Base-by-base conservation (phyloP, 1,284 basidiomycete species). In the Blastosporella zonata region DNA sequence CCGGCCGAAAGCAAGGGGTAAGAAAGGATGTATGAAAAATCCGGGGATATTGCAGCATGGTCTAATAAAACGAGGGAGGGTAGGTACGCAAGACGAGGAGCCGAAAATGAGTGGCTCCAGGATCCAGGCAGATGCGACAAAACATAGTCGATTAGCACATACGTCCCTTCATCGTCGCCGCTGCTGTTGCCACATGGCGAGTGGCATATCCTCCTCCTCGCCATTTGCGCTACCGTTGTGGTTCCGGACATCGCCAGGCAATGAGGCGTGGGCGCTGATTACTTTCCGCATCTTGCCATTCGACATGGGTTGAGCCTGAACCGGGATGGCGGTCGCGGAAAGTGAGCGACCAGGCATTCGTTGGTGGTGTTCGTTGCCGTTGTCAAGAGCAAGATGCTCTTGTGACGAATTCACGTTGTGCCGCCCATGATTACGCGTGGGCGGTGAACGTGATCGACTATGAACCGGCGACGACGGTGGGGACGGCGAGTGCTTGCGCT, bases 171-270 rank as follows among this genome's bases (percentile, higher is more conserved):
- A 78, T 58, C 77, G 73, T 61, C 79, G 74, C 60, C 78, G 81
- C 59, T 84, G 84, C 59, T 84, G 84, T 62, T 88, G 85, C 74
- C 81, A 88, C 49, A 87, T 65, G 17, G 87, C 85, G 33, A 90
- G 70, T 22, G 87, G 87, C 31, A 88, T 69, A 61, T 90, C 87
- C 62, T 90, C 87, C 58, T 89, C 87, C 58, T 84, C 83, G 29
- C 73, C 71, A 42, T 59, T 58, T 12, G 25, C 23, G 1, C 28
- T 37, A 9, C 62, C 65, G 46, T 61, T 72, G 40, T 56, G 47
- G 29, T 64, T 59, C 46, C 55, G 62, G 47, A 65, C 62, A 38
- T 75, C 69, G 47, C 66, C 68, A 10, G 73, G 66, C 31, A 69
- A 50, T 7, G 74, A 70, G 8, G 82, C 85, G 61, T 82, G 77